A percentile compares a stretch with the other conserved stretches of the same genome.
Evolutionary conservation across 192 early-diverging fungal species (phyloP).

Genomic region (Mortierella hygrophila): DNA sequence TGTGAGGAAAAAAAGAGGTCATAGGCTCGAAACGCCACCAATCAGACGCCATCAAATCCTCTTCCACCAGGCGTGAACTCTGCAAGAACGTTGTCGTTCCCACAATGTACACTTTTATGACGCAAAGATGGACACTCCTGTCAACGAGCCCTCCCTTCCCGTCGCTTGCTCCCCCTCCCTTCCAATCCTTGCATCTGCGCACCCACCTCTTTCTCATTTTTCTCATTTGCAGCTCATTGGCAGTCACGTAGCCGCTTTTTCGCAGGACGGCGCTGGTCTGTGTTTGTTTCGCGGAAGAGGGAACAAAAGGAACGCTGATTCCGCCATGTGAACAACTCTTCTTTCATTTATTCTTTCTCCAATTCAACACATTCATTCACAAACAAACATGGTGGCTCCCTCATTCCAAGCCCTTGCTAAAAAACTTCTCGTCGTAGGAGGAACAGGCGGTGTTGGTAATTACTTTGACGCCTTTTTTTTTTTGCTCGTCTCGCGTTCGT

Average conservation of each 20-base stretch:
- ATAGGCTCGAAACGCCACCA: neutral
- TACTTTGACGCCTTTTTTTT: neutral
- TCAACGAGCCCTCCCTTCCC: neutral
- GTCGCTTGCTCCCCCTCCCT: neutral
- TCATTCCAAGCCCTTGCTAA: conserved; percentile 48
- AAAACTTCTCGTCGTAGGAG: conserved; percentile 50
- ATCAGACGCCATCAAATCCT: neutral
- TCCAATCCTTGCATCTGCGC: neutral
- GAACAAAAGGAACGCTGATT: neutral
- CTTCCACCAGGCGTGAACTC: neutral
- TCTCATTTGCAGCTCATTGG: neutral
- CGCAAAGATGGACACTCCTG: too few species aligned
- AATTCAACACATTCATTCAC: neutral
- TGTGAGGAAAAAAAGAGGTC: neutral
- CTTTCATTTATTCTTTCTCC: neutral
- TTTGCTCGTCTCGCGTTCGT: neutral
- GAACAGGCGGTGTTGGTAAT: conserved; percentile 48
- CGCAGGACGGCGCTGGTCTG: neutral
- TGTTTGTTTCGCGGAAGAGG: neutral
- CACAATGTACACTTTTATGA: too few species aligned
- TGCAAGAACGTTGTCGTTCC: too few species aligned
- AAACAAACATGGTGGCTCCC: conserved; percentile 34
- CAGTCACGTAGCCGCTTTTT: neutral
- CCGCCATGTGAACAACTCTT: neutral
- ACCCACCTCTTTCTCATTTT: neutral